Evolutionary conservation across 305 asterid genomes (phyloP).

Genomic region (Nicotiana rustica): DNA sequence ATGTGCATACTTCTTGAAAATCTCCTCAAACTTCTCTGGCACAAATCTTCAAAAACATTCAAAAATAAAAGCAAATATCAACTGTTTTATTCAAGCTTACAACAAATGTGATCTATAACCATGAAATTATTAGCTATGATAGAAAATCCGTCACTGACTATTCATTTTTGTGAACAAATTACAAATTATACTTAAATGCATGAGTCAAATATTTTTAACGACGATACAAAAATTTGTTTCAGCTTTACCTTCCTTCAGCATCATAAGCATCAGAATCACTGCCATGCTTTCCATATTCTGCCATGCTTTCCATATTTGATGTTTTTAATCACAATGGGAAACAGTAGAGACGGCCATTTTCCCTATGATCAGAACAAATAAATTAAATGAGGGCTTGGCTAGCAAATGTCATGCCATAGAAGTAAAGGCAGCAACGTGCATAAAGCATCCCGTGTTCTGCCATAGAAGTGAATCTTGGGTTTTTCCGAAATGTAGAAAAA

Average conservation of each 20-base stretch:
- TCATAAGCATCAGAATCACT: conserved; percentile 49
- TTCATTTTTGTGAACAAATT: too few relatives aligned
- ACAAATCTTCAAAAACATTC: conserved; percentile 36
- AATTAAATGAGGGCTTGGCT: neutral
- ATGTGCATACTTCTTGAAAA: conserved; percentile 42
- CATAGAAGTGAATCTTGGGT: neutral
- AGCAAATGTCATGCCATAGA: neutral
- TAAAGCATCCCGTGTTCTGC: too few relatives aligned
- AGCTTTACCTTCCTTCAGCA: conserved; percentile 47
- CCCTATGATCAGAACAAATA: conserved; percentile 36
- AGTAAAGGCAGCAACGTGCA: too few relatives aligned
- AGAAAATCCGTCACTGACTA: too few relatives aligned
- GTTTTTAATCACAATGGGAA: conserved; percentile 49
- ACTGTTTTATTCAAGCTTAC: too few relatives aligned
- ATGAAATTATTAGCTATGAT: too few relatives aligned
- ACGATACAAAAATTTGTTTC: too few relatives aligned
- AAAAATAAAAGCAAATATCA: neutral
- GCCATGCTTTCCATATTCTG: conserved; percentile 22
- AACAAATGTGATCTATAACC: too few relatives aligned
- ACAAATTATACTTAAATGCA: too few relatives aligned
- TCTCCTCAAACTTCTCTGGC: conserved; percentile 46
- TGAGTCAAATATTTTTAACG: too few relatives aligned
- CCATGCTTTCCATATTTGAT: conserved; percentile 35
- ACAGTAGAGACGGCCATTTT: conserved; percentile 31
- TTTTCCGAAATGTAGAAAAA: neutral